Evolutionary conservation across 495 filamentous ascomycete species (phyloP).

Genomic region (Stereocaulon alpinum): DNA sequence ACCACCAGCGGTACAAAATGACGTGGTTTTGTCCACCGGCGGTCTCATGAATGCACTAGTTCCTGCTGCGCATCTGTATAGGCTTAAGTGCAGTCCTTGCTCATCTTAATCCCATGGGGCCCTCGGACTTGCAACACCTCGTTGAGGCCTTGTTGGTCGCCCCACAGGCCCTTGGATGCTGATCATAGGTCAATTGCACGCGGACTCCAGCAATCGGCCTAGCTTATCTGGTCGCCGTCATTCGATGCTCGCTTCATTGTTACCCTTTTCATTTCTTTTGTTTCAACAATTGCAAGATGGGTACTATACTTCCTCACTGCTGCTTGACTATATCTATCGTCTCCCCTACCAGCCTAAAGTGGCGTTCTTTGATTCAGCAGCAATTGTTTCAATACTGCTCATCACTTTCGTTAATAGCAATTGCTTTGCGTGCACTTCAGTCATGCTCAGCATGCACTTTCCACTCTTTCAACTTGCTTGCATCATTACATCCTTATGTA

Average conservation of each 20-base stretch:
- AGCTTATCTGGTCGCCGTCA: neutral
- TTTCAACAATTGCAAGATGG: neutral
- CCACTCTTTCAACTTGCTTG: neutral
- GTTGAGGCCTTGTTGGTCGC: neutral
- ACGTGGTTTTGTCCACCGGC: neutral
- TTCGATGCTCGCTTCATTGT: neutral
- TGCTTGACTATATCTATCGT: neutral
- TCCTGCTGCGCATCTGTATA: neutral
- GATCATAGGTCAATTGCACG: neutral
- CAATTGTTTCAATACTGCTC: neutral
- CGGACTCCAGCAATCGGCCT: neutral
- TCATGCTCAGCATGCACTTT: neutral
- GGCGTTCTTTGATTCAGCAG: neutral
- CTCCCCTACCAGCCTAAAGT: neutral
- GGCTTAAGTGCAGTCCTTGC: neutral
- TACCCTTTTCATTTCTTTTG: constrained; percentile 2
- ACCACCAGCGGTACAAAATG: neutral
- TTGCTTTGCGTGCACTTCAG: neutral
- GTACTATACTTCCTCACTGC: neutral
- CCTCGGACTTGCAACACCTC: neutral
- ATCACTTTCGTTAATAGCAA: neutral
- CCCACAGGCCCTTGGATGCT: neutral
- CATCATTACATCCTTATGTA: neutral
- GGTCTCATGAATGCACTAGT: neutral
- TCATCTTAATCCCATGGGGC: neutral